Evolutionary conservation across 2,329 filamentous ascomycete species (phyloP), one percentile per base, ranked within the genome.

Genomic region (Aspergillus sp.): DNA sequence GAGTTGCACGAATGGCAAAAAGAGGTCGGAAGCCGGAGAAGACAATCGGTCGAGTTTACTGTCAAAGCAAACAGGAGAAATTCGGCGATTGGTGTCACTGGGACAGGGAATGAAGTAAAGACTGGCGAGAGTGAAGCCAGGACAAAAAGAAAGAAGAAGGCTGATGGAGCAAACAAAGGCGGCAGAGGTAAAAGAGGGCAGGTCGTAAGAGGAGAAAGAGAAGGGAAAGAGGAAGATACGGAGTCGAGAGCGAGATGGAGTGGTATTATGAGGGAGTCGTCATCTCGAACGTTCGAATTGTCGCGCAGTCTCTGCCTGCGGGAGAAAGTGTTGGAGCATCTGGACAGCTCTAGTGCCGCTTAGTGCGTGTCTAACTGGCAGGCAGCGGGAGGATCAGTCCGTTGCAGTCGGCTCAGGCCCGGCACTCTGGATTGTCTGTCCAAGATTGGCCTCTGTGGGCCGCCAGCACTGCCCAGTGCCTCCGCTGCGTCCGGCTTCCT

Each of bases 11-110:
- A 54, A 57, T 41, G 39, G 33, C 24, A 55, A 45, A 50, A 50
- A 34, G 19, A 40, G 20, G 52, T 33, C 33, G 27, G 48, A 39
- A 40, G 24, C 44, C 39, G 39, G 34, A 41, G 48, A 41, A 45
- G 48, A 49, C 48, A 48, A 48, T 48, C 45, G 24, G 30, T 48
- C 30, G 27, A 48, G 56, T 56, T 61, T 19, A 54, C 59, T 61
- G 44, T 59, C 56, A 56, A 58, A 59, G 59, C 59, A 59, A 61
- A 61, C 59, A 61, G 54, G 13, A 41, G 45, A 17, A 49, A 41
- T 34, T 24, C 20, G 27, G 30, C 37, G 44, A 44, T 58, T 42
- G 56, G 51, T 44, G 51, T 37, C 44, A 58, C 30, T 54, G 40
- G 30, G 30, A 51, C 33, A 44, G 37, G 22, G 48, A 42, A 44